Percentiles rank a stretch among this genome's conserved stretches.
These are phyloP conservation scores for Trichothecium roseum DNA, from an alignment of 2,329 filamentous ascomycete genomes.

Conservation along the genomic window DNA sequence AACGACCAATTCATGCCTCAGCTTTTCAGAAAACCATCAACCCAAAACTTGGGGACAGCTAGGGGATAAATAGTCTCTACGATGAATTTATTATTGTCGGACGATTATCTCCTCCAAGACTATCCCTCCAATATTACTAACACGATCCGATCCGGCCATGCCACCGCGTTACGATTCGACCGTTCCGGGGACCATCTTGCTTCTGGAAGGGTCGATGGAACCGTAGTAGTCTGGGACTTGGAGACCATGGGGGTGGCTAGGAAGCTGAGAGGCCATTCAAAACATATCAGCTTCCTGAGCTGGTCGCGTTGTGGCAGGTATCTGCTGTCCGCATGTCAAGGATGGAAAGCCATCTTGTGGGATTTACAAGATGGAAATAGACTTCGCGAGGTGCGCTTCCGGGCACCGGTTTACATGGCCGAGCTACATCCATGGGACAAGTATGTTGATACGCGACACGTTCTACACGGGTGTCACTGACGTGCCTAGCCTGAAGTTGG, in stretches of 20 bases:
- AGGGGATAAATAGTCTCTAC: conserved; percentile 3
- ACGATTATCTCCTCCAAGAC: conserved; percentile 61
- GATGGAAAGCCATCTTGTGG: conserved; percentile 96
- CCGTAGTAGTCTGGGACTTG: conserved; percentile 90
- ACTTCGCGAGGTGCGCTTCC: conserved; percentile 78
- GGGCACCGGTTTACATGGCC: conserved; percentile 89
- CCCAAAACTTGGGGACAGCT: too few species aligned
- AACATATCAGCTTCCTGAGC: conserved; percentile 87
- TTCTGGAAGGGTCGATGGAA: conserved; percentile 87
- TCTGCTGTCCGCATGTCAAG: conserved; percentile 83
- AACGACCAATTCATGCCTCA: too few species aligned
- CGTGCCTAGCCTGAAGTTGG: conserved; percentile 61
- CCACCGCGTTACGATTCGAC: conserved; percentile 72
- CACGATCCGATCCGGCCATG: conserved; percentile 65
- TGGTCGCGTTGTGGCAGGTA: conserved; percentile 92
- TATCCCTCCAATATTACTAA: conserved; percentile 86
- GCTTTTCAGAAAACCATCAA: too few species aligned
- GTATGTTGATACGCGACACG: conserved; percentile 30
- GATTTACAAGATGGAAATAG: conserved; percentile 64
- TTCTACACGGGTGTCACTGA: background rate
- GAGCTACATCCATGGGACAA: conserved; percentile 88
- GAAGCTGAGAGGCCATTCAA: conserved; percentile 86
- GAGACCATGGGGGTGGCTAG: conserved; percentile 95
- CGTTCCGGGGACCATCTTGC: conserved; percentile 90
- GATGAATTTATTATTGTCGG: conserved; percentile 52